Base-by-base conservation (phyloP, 106 monocot genomes). In the Dioscorea zingiberensis region DNA sequence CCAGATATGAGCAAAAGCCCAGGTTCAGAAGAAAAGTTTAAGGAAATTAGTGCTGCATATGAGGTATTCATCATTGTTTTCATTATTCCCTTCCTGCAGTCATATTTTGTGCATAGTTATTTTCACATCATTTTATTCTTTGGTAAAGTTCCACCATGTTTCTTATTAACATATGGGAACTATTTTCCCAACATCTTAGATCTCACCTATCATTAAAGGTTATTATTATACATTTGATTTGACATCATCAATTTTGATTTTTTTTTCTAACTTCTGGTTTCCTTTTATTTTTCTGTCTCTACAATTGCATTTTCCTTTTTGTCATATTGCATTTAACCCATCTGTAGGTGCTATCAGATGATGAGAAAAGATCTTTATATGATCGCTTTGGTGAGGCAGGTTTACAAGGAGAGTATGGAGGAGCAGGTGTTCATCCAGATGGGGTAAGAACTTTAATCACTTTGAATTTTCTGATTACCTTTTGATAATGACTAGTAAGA, bases 11-110 rank as follows among this genome's bases (percentile, higher is more conserved):
- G 88, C 61, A 98, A 89, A 69, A 83, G 48, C 27, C 84, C 85
- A 57, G 93, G 86, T 15, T 81, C 93, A 30, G 98, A 98, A 78
- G 98, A 98, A 61, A 98, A 84, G 67, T 98, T 98, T 74, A 98
- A 98, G 73, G 86, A 98, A 69, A 98, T 98, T 25, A 86, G 93
- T 70, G 89, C 93, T 75, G 92, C 98, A 58, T 98, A 98, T 76
- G 93, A 98, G 98, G 98, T 98, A 74, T 27, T 71, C 44, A 9
- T 71, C 44, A 9, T 55, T 80, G 58, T 24, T 25, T 62, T 46
- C 8, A 38, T 13, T 21, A 5, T 58, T 48, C 12, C n/a, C 8
- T 47, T n/a, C 30, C 45, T 25, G 0, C 10, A 72, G 26, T 62
- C 17, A 28, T 25, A 11, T 62, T 32, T 55, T 38, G 38, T 38